These are phyloP conservation scores for Coleophoma crateriformis DNA, from an alignment of 2,329 filamentous ascomycete species.

Conservation along the genomic window DNA sequence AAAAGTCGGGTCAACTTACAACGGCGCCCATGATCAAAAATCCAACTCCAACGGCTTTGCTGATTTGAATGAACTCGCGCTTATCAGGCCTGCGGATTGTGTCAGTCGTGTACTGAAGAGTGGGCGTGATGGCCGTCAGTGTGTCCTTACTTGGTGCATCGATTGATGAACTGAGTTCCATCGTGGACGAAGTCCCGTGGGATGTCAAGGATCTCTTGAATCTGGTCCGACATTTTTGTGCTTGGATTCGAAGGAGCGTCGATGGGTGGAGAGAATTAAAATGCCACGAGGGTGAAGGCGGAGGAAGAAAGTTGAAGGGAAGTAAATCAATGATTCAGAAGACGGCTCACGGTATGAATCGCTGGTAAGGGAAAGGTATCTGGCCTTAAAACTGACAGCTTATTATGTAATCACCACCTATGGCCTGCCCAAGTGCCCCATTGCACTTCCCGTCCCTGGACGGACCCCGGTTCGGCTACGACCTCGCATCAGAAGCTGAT, in stretches of 20 bases:
- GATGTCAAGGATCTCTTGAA: constrained; percentile 52
- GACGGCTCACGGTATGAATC: no score
- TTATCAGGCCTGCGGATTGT: constrained; percentile 25
- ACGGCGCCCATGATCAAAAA: constrained; percentile 48
- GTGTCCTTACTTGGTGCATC: constrained; percentile 30
- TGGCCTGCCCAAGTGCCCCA: background rate
- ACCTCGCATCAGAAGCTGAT: no score
- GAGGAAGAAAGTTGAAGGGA: no score
- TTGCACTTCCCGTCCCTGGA: no score
- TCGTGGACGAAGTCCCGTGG: constrained; percentile 41
- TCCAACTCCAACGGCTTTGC: constrained; percentile 44
- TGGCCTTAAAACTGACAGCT: no score
- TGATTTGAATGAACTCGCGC: constrained; percentile 38
- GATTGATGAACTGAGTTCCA: constrained; percentile 35
- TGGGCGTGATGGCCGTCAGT: constrained; percentile 23
- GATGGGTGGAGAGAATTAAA: no score
- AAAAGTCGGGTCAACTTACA: background rate
- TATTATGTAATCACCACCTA: no score
- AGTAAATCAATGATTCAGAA: no score
- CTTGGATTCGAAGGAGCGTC: background rate
- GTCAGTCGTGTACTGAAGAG: constrained; percentile 6
- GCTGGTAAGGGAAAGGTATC: no score
- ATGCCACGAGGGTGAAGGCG: no score
- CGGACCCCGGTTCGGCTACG: no score
- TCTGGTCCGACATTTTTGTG: constrained; percentile 43